Conservation (phyloP, 2,329 filamentous ascomycete species). For the Pseudogymnoascus sp. region DNA sequence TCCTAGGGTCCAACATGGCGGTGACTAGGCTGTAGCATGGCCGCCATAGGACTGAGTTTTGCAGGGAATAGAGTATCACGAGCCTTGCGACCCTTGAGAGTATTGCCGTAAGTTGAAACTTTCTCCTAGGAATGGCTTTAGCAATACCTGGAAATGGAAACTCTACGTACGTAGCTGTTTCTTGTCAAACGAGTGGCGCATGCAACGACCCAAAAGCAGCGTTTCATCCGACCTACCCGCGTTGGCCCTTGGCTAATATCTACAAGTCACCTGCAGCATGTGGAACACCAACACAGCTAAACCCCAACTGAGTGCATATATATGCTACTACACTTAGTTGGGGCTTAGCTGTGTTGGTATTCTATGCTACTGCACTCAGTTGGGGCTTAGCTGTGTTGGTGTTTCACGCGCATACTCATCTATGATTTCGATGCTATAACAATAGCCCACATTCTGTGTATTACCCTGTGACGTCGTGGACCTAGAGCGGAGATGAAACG, state of each 20-base stretch:
- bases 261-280: neutral
- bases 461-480: neutral
- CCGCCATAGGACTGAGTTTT: neutral
- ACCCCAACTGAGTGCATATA: neutral
- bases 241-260: neutral
- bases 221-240: neutral
- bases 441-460: neutral
- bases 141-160: neutral
- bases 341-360: neutral
- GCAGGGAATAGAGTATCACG: neutral
- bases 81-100: neutral
- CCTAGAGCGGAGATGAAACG: neutral
- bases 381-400: neutral
- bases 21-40: neutral
- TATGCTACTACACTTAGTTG: neutral
- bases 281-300: neutral
- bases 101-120: neutral
- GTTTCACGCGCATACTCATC: neutral
- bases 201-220: neutral
- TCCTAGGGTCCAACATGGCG: neutral
- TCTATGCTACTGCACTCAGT: neutral
- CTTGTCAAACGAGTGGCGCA: neutral
- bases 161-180: neutral
- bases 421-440: neutral
- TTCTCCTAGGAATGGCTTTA: neutral